Conservation (phyloP, 2,329 filamentous ascomycete species). For the Tolypocladium ovalisporum region DNA sequence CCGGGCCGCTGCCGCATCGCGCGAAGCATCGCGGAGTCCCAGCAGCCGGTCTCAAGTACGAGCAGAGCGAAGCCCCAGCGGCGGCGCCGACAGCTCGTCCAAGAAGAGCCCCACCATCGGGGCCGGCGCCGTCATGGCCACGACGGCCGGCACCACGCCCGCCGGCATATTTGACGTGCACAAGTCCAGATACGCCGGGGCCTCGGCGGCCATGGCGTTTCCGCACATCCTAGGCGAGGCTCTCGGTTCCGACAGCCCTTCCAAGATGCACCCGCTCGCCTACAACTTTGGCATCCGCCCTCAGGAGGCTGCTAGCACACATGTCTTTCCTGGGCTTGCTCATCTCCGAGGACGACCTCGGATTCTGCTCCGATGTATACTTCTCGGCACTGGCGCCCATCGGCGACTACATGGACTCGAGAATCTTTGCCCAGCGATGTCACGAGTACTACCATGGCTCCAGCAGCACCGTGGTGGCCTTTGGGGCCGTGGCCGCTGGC, state of each 20-base stretch:
- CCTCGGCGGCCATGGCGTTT: conserved; percentile 11
- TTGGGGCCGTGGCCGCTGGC: conserved; percentile 10
- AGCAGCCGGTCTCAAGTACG: background rate
- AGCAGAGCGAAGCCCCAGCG: background rate
- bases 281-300: conserved; percentile 13
- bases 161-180: conserved; percentile 9
- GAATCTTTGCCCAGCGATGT: conserved; percentile 7
- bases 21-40: background rate
- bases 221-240: conserved; percentile 8
- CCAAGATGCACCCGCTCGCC: conserved; percentile 9
- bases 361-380: conserved; percentile 6
- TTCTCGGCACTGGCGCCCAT: conserved; percentile 9
- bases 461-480: conserved; percentile 5
- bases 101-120: conserved; percentile 1
- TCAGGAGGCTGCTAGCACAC: conserved; percentile 6
- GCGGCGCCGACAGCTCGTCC: conserved; percentile 5
- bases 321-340: conserved; percentile 7
- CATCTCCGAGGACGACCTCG: conserved; percentile 10
- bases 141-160: background rate
- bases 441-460: conserved; percentile 8
- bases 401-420: conserved; percentile 6
- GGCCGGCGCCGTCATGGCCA: background rate
- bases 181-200: conserved; percentile 8
- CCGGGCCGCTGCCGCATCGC: background rate
- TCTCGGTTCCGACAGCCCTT: conserved; percentile 9